Evolutionary conservation across 371 early-diverging fungal species (phyloP), one percentile per base, ranked within the genome.

Genomic region (Lichtheimia ornata): DNA sequence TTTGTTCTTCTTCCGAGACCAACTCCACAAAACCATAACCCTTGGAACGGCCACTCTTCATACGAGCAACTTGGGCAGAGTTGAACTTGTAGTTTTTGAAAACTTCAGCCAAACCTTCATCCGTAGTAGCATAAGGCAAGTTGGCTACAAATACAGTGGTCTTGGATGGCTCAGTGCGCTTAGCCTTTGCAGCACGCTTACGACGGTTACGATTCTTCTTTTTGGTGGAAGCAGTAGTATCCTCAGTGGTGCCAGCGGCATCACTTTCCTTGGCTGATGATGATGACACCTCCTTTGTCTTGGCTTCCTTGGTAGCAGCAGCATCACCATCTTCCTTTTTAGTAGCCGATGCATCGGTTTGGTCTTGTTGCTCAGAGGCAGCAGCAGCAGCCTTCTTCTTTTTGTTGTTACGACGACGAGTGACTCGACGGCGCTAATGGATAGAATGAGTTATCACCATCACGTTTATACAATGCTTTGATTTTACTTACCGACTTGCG

Each of bases 1-100:
- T 70, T 77, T 95, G 97, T 63, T 95, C 96, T 13, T 72, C 87
- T 64, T 92, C 85, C 60, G 76, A 75, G 20, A 73, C 86, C 53
- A 94, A 81, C 62, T 94, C 94, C 44, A 95, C 92, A 74, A 97
- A 96, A 20, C 97, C 97, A 76, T 89, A 96, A 44, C 97, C 96
- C 81, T 92, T 93, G 76, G 90, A 87, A 49, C 90, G 85, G n/a
- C 90, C 90, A 30, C 70, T 69, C n/a, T 17, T 74, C 68, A 73
- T 67, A 43, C 81, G 82, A 42, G 87, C 84, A 49, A 96, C 91
- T 62, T 89, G 88, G 40, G 94, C 92, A 30, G 86, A 83, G 18
- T 81, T 74, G 47, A 95, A 84, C 65, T 88, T 78, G 81, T 89
- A 96, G 50, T 79, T 89, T 49, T 82, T 70, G 74, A 97, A 96